phyloP scores from a whole-genome alignment of 2,329 filamentous ascomycete genomes.

The Neofusicoccum ribis region DNA sequence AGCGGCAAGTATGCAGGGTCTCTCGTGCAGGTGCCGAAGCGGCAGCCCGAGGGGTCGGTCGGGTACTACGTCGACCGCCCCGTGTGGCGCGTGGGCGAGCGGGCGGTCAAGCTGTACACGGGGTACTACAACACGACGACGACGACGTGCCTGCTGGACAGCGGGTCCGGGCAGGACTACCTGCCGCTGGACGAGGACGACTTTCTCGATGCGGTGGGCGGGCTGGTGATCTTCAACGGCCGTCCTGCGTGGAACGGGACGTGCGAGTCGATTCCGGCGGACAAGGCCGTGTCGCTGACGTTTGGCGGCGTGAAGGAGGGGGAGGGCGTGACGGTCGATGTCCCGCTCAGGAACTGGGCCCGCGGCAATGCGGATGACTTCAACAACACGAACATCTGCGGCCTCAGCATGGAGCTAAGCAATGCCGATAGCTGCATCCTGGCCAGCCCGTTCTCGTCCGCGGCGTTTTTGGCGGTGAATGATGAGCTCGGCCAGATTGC shows the following conservation, averaged over 20 bases:
- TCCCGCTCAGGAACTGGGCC: conserved; percentile 1
- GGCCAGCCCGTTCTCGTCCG: conserved; percentile 34
- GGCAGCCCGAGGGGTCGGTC: not conserved
- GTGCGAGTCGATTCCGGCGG: not conserved
- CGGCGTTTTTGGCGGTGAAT: conserved; percentile 35
- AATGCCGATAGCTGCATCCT: conserved; percentile 30
- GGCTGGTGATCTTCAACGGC: not conserved
- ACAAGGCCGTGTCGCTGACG: not conserved
- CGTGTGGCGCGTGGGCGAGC: not conserved
- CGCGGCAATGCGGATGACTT: not conserved
- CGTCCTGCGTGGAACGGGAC: not conserved
- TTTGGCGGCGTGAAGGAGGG: conserved; percentile 11
- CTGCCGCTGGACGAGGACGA: conserved; percentile 26
- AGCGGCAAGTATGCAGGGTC: conserved; percentile 34
- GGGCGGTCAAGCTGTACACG: not conserved
- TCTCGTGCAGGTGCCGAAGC: conserved; percentile 31
- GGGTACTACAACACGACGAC: conserved; percentile 1
- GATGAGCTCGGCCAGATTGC: conserved; percentile 33
- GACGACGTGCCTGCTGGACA: conserved; percentile 33
- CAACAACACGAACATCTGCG: not conserved
- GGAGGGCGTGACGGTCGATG: conserved; percentile 18
- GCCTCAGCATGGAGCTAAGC: conserved; percentile 25
- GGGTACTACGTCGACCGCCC: conserved; percentile 3
- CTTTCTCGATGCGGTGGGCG: conserved; percentile 27
- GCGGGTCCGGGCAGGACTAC: conserved; percentile 30